Evolutionary conservation across 2,329 filamentous ascomycete genomes (phyloP).

Genomic region (Aspergillus hortae): DNA sequence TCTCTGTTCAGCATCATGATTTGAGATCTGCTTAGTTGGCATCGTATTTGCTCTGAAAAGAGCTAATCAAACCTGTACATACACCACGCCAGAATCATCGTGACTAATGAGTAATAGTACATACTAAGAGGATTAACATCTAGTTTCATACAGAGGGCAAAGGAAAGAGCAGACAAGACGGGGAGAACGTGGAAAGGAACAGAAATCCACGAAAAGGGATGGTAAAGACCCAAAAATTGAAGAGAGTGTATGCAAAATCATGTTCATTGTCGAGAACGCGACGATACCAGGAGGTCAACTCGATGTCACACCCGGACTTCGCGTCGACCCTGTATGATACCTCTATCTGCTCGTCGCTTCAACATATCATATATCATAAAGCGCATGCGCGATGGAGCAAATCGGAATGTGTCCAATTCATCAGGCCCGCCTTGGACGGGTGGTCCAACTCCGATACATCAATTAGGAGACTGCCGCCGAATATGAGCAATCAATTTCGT

Average conservation of each 20-base stretch:
- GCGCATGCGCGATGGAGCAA: background rate
- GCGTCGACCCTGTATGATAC: no score
- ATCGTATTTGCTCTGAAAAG: background rate
- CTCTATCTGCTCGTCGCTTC: no score
- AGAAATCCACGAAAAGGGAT: background rate
- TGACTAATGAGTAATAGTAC: constrained; percentile 10
- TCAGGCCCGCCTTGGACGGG: constrained; percentile 12
- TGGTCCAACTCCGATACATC: constrained; percentile 3
- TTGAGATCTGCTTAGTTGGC: no score
- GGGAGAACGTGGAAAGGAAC: no score
- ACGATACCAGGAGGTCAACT: background rate
- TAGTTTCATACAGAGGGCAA: background rate
- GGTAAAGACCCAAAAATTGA: no score
- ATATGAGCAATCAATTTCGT: constrained; percentile 11
- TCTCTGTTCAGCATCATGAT: no score
- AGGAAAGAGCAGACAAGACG: background rate
- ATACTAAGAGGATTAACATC: constrained; percentile 10
- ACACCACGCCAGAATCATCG: constrained; percentile 5
- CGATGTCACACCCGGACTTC: no score
- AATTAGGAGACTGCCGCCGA: constrained; percentile 7
- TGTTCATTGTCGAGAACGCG: background rate
- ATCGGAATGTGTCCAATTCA: background rate
- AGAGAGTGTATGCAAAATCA: no score
- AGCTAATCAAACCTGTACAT: constrained; percentile 4
- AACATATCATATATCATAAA: background rate